Evolutionary conservation across 2,329 filamentous ascomycete genomes (phyloP), one percentile per base, ranked within the genome.

Genomic region (Thyridium curvatum): DNA sequence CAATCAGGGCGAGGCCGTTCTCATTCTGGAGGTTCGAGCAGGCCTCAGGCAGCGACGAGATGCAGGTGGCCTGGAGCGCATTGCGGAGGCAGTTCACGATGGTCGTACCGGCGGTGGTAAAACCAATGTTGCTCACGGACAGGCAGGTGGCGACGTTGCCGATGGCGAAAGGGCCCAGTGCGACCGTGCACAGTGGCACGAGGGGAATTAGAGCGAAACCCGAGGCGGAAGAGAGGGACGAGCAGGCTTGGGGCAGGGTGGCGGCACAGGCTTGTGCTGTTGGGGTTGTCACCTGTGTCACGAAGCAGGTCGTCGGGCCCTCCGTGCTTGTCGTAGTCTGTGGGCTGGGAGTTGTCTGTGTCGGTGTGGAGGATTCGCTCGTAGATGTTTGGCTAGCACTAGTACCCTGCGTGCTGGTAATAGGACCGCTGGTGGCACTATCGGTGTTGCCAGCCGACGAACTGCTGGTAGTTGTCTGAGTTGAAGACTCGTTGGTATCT

Each of bases 101-200:
- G 37, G 14, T 18, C 8, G 18, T 6, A 18, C 44, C 46, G 1
- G 18, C 8, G 3, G 39, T 31, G 1, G 18, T 18, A 8, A 15
- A 14, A 2, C n/a, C 26, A 18, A 47, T 42, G 26, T 8, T 18
- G 7, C 31, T 17, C 31, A 41, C 42, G 4, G 34, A 14, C 34
- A 49, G 12, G 26, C 47, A 49, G 6, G 31, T 8, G 2, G 30
- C 32, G 1, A 16, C 40, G 0, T 14, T 18, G 15, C 47, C 47
- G 2, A 43, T 17, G 1, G 41, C 46, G 13, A 45, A 48, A 6
- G 42, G 42, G 5, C 47, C 47, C 31, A 50, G 40, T 7, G 38
- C 40, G 0, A 32, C n/a, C 3, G 31, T 13, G 18, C 47, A 50
- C 7, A 28, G 3, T 1, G 36, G 13, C 0, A 44, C 12, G 17